phyloP scores from a whole-genome alignment of 768 basidiomycete genomes.

The Rhizopogon roseolus region DNA sequence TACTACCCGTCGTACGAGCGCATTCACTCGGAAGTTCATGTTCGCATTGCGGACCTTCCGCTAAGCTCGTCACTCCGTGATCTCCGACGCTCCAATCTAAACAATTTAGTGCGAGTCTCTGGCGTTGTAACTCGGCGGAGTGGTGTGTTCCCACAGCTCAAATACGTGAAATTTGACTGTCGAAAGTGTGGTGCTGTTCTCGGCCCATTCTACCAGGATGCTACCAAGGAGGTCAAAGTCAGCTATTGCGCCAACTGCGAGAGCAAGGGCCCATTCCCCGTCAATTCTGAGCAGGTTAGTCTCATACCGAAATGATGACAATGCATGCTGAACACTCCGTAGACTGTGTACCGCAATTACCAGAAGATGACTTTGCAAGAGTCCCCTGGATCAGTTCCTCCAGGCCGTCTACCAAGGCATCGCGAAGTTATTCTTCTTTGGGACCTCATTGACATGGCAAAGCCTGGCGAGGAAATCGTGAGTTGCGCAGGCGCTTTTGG shows the following conservation, averaged over 20 bases:
- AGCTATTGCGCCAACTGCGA: slow-evolving; percentile 95
- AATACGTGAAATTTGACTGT: slow-evolving; percentile 99
- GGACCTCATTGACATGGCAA: slow-evolving; percentile 97
- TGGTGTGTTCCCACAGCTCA: slow-evolving; percentile 98
- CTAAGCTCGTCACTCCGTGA: slow-evolving; percentile 88
- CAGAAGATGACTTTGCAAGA: slow-evolving; percentile 99
- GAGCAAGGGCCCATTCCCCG: slow-evolving; percentile 89
- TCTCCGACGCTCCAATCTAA: slow-evolving; percentile 86
- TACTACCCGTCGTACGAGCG: slow-evolving; percentile 96
- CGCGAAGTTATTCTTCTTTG: slow-evolving; percentile 95
- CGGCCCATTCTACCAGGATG: slow-evolving; percentile 98
- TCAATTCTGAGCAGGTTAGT: slow-evolving; percentile 92
- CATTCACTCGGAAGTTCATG: slow-evolving; percentile 97
- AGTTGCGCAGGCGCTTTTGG: slow-evolving; percentile 24
- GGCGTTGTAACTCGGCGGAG: slow-evolving; percentile 95
- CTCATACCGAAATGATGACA: background rate
- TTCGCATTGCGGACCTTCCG: slow-evolving; percentile 92
- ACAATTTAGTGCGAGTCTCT: slow-evolving; percentile 91
- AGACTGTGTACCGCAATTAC: slow-evolving; percentile 98
- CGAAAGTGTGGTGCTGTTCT: slow-evolving; percentile 89
- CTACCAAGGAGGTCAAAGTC: slow-evolving; percentile 88
- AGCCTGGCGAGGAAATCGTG: slow-evolving; percentile 97
- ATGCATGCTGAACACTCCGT: background rate
- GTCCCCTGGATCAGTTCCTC: slow-evolving; percentile 95
- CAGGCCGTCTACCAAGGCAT: slow-evolving; percentile 94